A percentile compares a stretch with the other conserved stretches of the same genome.
These are phyloP conservation scores for Tolypocladium tundrense DNA, from an alignment of 2,329 filamentous ascomycete species.

Conservation along the genomic window DNA sequence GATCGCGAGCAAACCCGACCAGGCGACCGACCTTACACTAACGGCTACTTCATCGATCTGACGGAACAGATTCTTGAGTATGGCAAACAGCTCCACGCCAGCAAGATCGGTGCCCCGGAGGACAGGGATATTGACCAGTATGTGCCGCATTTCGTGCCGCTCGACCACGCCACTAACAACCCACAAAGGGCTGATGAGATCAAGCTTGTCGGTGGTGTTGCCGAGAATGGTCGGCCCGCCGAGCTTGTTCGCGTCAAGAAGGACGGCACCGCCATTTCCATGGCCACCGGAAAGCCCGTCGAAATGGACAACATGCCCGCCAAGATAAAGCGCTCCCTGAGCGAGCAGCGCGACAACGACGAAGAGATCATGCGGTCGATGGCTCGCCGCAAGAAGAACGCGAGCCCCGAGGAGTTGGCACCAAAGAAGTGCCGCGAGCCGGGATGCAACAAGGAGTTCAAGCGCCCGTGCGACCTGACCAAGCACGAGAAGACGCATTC, in stretches of 20 bases:
- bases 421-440: slow-evolving; percentile 66
- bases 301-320: slow-evolving; percentile 41
- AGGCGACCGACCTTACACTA: slow-evolving; percentile 82
- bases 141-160: slow-evolving; percentile 24
- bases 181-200: slow-evolving; percentile 50
- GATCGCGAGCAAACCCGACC: slow-evolving; percentile 80
- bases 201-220: slow-evolving; percentile 70
- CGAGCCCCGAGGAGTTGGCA: slow-evolving; percentile 71
- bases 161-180: slow-evolving; percentile 18
- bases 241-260: slow-evolving; percentile 77
- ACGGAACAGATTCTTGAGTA: slow-evolving; percentile 88
- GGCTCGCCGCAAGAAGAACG: slow-evolving; percentile 92
- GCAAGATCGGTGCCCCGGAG: slow-evolving; percentile 49
- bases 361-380: slow-evolving; percentile 83
- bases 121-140: slow-evolving; percentile 51
- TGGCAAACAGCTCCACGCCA: slow-evolving; percentile 70
- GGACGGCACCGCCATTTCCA: slow-evolving; percentile 68
- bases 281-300: slow-evolving; percentile 59
- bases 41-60: slow-evolving; percentile 93
- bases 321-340: slow-evolving; percentile 55
- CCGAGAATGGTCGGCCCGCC: slow-evolving; percentile 70
- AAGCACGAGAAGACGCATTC: slow-evolving; percentile 98
- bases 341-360: slow-evolving; percentile 63
- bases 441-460: slow-evolving; percentile 84
- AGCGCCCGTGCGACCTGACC: slow-evolving; percentile 90